Base-by-base conservation (phyloP, 441 rosid species). In the Pelargonium fulgidum region DNA sequence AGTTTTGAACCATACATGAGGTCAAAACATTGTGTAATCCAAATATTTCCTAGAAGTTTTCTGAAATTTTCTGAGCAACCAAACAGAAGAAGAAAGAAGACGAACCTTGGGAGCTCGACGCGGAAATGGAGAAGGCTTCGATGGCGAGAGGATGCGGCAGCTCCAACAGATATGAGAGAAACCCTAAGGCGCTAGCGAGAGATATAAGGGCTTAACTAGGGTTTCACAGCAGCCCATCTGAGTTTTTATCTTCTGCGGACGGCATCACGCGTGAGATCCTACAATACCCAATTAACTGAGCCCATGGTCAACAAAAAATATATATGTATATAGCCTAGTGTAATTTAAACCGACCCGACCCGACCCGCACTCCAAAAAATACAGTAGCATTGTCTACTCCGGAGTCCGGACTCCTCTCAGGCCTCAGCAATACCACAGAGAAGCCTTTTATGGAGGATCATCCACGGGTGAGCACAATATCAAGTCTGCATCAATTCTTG, bases 401-500 rank as follows among this genome's bases (percentile, higher is more conserved):
- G 12, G 56, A 48, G n/a, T 16, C 56, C n/a, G n/a, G n/a, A n/a
- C n/a, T n/a, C n/a, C n/a, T n/a, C n/a, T n/a, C n/a, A n/a, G n/a
- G n/a, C n/a, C n/a, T n/a, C n/a, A n/a, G n/a, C n/a, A n/a, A n/a
- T n/a, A n/a, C n/a, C n/a, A n/a, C n/a, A 48, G 56, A 13, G 56
- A 48, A 48, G 56, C 17, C 14, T 48, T 10, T 48, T 6, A 48
- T 48, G 56, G 56, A 24, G 8, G 66, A 36, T 39, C 64, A 44
- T 12, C 64, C 13, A n/a, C 20, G 62, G 67, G 39, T 22, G 44
- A 67, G 29, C 44, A 11, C 33, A 62, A 42, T 78, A 22, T 72
- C 82, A 16, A 75, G 67, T 68, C 65, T 85, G 76, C 87, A 81
- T 67, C 69, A 67, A 26, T 44, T 79, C 42, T 70, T 87, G 71